Evolutionary conservation across 2,329 filamentous ascomycete species (phyloP).

Genomic region (Neocucurbitaria cava): DNA sequence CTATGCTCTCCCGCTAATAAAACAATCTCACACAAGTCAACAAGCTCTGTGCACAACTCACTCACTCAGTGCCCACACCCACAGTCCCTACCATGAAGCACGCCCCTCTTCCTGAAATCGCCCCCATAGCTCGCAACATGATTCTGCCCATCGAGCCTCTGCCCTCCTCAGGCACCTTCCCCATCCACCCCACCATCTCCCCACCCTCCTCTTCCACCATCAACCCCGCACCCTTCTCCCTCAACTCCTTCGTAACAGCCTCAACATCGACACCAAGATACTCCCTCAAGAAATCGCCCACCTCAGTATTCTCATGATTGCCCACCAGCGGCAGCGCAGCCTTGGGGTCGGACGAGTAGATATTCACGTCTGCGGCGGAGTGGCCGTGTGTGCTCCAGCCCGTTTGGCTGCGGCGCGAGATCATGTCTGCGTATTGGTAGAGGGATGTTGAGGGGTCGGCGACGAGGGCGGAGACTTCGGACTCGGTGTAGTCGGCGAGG

Average conservation of each 20-base stretch:
- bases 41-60: no score
- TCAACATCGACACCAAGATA: constrained; percentile 85
- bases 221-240: constrained; percentile 57
- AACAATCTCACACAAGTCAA: no score
- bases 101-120: constrained; percentile 45
- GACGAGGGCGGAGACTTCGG: constrained; percentile 73
- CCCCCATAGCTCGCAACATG: constrained; percentile 50
- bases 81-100: constrained; percentile 36
- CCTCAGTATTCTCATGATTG: constrained; percentile 94
- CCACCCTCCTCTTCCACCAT: constrained; percentile 38
- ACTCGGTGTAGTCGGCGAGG: constrained; percentile 73
- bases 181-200: constrained; percentile 51
- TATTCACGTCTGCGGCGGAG: constrained; percentile 88
- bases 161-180: constrained; percentile 47
- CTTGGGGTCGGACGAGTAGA: constrained; percentile 80
- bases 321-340: constrained; percentile 71
- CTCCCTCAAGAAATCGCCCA: constrained; percentile 79
- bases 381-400: constrained; percentile 97
- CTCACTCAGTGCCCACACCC: constrained; percentile 39
- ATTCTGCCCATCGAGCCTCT: constrained; percentile 56
- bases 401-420: constrained; percentile 85
- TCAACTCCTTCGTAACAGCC: constrained; percentile 77
- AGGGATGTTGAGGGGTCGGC: constrained; percentile 63
- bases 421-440: constrained; percentile 79
- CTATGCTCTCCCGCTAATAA: neutral